A percentile compares a stretch with the other conserved stretches of the same genome.
Conservation (phyloP, 1,139 yeast species). For the Protomyces arabidopsidicola region DNA sequence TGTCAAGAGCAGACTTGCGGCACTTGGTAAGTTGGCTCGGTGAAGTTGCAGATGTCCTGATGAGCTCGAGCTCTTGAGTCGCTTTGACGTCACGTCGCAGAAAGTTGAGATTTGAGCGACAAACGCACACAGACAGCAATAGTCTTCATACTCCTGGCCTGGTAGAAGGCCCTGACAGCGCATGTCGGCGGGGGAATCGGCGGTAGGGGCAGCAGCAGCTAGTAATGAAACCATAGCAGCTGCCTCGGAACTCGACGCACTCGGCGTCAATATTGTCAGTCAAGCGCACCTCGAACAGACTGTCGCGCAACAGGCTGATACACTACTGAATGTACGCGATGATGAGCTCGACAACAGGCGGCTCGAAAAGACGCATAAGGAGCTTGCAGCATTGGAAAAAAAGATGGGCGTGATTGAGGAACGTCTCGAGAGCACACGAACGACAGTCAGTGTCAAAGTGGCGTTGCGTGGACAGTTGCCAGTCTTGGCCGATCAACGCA, state of each 20-base stretch:
- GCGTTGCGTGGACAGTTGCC: slow-evolving; percentile 54
- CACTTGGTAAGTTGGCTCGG: neutral
- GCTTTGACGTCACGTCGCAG: too few relatives aligned
- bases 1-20: neutral
- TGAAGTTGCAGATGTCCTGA: neutral
- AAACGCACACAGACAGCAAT: too few relatives aligned
- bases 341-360: slow-evolving; percentile 70
- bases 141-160: too few relatives aligned
- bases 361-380: slow-evolving; percentile 57
- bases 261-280: slow-evolving; percentile 57
- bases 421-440: slow-evolving; percentile 50
- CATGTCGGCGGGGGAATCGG: too few relatives aligned
- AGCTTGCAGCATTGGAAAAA: slow-evolving; percentile 39
- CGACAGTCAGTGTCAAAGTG: slow-evolving; percentile 64
- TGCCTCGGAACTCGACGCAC: slow-evolving; percentile 17
- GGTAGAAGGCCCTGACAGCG: too few relatives aligned
- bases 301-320: slow-evolving; percentile 59
- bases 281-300: slow-evolving; percentile 69
- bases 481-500: slow-evolving; percentile 45
- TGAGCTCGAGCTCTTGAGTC: too few relatives aligned
- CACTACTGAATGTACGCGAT: slow-evolving; percentile 56
- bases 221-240: neutral
- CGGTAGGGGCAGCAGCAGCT: too few relatives aligned
- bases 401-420: slow-evolving; percentile 49
- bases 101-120: too few relatives aligned